phyloP scores from a whole-genome alignment of 2,329 filamentous ascomycete genomes.

The Akanthomyces uredinophilus region DNA sequence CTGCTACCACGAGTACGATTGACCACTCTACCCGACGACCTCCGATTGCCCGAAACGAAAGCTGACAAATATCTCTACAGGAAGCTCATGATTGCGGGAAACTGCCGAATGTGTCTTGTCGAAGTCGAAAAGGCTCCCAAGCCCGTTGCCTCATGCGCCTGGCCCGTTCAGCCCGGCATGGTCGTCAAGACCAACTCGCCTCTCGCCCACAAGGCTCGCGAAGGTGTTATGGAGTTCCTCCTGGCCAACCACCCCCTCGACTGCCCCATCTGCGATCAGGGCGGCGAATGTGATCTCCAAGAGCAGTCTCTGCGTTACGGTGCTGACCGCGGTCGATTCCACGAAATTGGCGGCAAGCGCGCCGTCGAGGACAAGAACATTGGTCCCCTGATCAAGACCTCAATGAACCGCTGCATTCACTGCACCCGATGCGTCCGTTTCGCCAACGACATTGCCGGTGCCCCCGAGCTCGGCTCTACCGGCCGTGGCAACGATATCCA shows the following conservation, averaged over 20 bases:
- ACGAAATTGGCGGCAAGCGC: constrained; percentile 92
- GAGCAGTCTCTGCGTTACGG: constrained; percentile 99
- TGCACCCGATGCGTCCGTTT: constrained; percentile 98
- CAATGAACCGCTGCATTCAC: constrained; percentile 99
- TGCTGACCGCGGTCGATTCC: constrained; percentile 91
- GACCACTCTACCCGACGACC: constrained; percentile 19
- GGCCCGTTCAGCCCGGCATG: constrained; percentile 98
- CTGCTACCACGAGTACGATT: constrained; percentile 90
- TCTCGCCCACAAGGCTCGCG: constrained; percentile 91
- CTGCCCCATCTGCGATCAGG: constrained; percentile 97
- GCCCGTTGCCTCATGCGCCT: constrained; percentile 95
- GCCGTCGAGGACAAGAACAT: constrained; percentile 99
- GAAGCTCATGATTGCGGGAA: constrained; percentile 98
- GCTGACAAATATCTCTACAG: constrained; percentile 46
- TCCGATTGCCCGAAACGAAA: constrained; percentile 23
- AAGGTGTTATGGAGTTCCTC: constrained; percentile 98
- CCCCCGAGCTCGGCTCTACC: constrained; percentile 88
- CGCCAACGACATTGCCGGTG: constrained; percentile 93
- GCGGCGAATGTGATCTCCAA: constrained; percentile 97
- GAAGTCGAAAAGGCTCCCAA: constrained; percentile 96
- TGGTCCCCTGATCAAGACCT: constrained; percentile 95
- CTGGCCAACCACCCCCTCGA: constrained; percentile 94
- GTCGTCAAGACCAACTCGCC: constrained; percentile 98
- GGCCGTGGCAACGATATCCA: constrained; percentile 96
- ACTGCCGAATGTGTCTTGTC: constrained; percentile 99